These are phyloP conservation scores for Kwoniella pini DNA, from an alignment of 768 basidiomycete genomes.

Conservation along the genomic window DNA sequence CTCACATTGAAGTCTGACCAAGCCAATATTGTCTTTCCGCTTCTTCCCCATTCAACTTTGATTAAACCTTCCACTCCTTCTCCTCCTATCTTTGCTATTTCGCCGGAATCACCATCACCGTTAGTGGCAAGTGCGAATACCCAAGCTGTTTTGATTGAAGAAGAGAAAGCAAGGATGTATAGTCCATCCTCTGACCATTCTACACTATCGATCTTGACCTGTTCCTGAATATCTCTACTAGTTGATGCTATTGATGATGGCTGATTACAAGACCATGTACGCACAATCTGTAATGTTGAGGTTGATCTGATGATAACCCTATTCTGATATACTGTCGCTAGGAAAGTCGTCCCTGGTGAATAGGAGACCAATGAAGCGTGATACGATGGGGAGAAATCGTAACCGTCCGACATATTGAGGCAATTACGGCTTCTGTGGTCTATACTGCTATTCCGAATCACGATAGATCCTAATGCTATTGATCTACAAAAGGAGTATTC, in stretches of 20 bases:
- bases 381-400: conserved; percentile 48
- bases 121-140: conserved; percentile 79
- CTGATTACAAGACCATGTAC: conserved; percentile 67
- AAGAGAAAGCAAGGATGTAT: conserved; percentile 76
- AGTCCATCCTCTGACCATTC: conserved; percentile 88
- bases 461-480: too few relatives aligned
- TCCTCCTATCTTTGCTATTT: conserved; percentile 40
- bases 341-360: conserved; percentile 83
- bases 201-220: conserved; percentile 66
- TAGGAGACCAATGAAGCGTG: conserved; percentile 57
- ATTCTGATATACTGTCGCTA: conserved; percentile 76
- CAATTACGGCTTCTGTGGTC: too few relatives aligned
- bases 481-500: too few relatives aligned
- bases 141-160: conserved; percentile 69
- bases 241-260: conserved; percentile 4
- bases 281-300: conserved; percentile 77
- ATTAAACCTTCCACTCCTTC: conserved; percentile 70
- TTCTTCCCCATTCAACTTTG: conserved; percentile 84
- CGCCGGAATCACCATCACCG: conserved; percentile 50
- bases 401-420: conserved; percentile 25
- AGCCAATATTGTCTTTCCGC: conserved; percentile 79
- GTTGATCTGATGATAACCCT: conserved; percentile 79
- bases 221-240: conserved; percentile 35
- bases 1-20: conserved; percentile 94
- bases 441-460: too few relatives aligned